A percentile compares a stretch with the other conserved stretches of the same genome.
Conservation (phyloP, 495 filamentous ascomycete species). For the Schizothecium vesticola region DNA sequence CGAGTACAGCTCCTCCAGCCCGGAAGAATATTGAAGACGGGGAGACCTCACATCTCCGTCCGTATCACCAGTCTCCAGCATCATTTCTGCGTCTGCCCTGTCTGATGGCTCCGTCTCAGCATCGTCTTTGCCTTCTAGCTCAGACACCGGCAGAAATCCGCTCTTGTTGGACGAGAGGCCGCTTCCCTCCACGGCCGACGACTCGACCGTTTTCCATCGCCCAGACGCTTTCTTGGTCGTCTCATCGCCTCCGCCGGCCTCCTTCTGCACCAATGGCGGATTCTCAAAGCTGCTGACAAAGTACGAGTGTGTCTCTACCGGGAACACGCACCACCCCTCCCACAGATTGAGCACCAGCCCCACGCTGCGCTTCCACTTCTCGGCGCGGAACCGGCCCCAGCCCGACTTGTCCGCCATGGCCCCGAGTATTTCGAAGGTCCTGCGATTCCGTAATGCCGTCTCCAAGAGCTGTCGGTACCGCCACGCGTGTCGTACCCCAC, state of each 20-base stretch:
- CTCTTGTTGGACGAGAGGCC: constrained; percentile 18
- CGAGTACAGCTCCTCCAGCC: constrained; percentile 20
- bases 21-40: constrained; percentile 21
- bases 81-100: constrained; percentile 22
- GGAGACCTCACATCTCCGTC: constrained; percentile 30
- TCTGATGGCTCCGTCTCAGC: constrained; percentile 12
- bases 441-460: constrained; percentile 57
- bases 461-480: constrained; percentile 87
- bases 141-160: constrained; percentile 34
- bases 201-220: constrained; percentile 69
- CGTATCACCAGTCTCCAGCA: constrained; percentile 27
- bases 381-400: constrained; percentile 79
- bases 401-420: constrained; percentile 65
- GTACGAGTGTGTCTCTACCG: constrained; percentile 63
- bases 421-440: constrained; percentile 79
- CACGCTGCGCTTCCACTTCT: constrained; percentile 88
- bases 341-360: constrained; percentile 68
- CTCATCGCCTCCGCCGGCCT: constrained; percentile 41
- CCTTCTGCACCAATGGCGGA: constrained; percentile 56
- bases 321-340: constrained; percentile 89
- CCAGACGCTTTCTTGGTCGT: constrained; percentile 50
- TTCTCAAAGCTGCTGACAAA: constrained; percentile 71
- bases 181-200: constrained; percentile 33
- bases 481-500: constrained; percentile 83
- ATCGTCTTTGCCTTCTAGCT: constrained; percentile 16